These are phyloP conservation scores for Pholiota adiposa DNA, from an alignment of 1,284 basidiomycete species.

Conservation along the genomic window DNA sequence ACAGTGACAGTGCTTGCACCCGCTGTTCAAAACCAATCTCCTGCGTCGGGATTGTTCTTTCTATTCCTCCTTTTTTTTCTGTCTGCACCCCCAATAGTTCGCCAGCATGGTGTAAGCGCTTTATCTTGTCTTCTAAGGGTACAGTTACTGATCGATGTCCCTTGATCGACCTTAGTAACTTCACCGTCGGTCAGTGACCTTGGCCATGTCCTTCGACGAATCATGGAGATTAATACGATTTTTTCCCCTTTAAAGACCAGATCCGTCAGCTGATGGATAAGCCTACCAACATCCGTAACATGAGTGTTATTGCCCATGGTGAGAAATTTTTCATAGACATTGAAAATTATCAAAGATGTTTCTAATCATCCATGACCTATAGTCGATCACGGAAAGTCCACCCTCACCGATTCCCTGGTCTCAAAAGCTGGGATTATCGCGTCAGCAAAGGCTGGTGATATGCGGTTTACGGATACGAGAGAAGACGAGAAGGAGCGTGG, in stretches of 20 bases:
- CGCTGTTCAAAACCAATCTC: slow-evolving; percentile 36
- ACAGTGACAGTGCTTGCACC: slow-evolving; percentile 34
- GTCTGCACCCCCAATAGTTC: slow-evolving; percentile 44
- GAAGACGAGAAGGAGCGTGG: slow-evolving; percentile 99
- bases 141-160: slow-evolving; percentile 38
- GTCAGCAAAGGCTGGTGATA: slow-evolving; percentile 92
- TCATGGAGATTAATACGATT: slow-evolving; percentile 12
- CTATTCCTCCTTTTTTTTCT: slow-evolving; percentile 27
- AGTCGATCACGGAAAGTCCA: slow-evolving; percentile 99
- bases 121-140: slow-evolving; percentile 15
- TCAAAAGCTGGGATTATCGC: slow-evolving; percentile 99
- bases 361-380: slow-evolving; percentile 13
- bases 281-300: slow-evolving; percentile 96
- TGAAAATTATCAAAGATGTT: slow-evolving; percentile 19
- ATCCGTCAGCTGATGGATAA: slow-evolving; percentile 90
- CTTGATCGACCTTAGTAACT: slow-evolving; percentile 63
- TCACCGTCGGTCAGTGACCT: slow-evolving; percentile 77
- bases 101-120: slow-evolving; percentile 77
- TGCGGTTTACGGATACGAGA: slow-evolving; percentile 98
- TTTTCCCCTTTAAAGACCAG: slow-evolving; percentile 61
- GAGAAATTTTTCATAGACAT: slow-evolving; percentile 33
- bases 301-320: slow-evolving; percentile 98
- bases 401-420: slow-evolving; percentile 98
- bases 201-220: neutral
- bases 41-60: slow-evolving; percentile 30